phyloP scores from a whole-genome alignment of 768 basidiomycete species.

The Tricholoma flavovirens region DNA sequence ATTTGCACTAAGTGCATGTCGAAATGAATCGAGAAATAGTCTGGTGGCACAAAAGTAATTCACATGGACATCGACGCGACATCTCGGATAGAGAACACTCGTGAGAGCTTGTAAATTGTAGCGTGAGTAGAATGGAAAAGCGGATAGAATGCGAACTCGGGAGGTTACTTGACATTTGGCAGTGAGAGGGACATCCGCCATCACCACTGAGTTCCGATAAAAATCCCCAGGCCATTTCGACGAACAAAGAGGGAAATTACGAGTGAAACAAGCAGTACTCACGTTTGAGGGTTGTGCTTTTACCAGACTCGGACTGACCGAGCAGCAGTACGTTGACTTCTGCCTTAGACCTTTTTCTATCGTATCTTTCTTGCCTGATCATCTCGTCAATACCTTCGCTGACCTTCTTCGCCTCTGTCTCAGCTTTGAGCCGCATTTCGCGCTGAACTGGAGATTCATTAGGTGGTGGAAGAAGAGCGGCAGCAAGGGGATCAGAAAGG shows the following conservation, averaged over 20 bases:
- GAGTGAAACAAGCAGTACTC: constrained; percentile 32
- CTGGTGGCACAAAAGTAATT: not conserved
- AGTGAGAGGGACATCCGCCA: not conserved
- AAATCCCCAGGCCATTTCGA: constrained; percentile 2
- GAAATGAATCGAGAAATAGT: too few species aligned
- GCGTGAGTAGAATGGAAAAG: constrained; percentile 10
- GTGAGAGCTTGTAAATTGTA: constrained; percentile 9
- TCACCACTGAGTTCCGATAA: not conserved
- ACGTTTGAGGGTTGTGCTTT: constrained; percentile 87
- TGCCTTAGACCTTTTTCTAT: constrained; percentile 51
- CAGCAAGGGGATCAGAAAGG: constrained; percentile 66
- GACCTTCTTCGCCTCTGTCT: constrained; percentile 65
- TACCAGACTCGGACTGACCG: constrained; percentile 87
- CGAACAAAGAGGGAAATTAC: constrained; percentile 5
- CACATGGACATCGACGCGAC: not conserved
- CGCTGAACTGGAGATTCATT: constrained; percentile 68
- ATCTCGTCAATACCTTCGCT: constrained; percentile 78
- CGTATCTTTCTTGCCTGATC: constrained; percentile 59
- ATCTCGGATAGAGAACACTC: constrained; percentile 3
- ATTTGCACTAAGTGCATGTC: not conserved
- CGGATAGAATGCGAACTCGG: constrained; percentile 7
- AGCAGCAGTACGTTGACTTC: constrained; percentile 75
- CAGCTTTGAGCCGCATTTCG: constrained; percentile 57
- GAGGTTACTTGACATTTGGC: constrained; percentile 1
- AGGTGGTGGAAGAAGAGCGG: constrained; percentile 60